These are phyloP conservation scores for Hortaea werneckii DNA, from an alignment of 2,329 filamentous ascomycete species.

Conservation along the genomic window DNA sequence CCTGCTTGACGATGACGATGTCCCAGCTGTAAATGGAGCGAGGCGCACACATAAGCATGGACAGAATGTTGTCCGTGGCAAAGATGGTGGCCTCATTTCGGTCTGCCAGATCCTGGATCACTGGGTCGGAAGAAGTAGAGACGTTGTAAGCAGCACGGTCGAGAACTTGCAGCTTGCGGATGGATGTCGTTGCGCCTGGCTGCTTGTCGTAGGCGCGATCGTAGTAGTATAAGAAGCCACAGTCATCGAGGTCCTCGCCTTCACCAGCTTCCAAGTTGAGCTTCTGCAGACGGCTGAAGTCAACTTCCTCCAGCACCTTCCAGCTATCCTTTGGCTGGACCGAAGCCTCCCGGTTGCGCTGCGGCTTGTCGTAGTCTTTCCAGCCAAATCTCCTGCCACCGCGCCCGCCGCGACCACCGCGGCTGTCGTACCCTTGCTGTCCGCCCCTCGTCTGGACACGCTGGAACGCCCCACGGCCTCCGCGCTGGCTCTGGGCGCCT, in stretches of 20 bases:
- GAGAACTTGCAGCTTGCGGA: slow-evolving; percentile 77
- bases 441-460: slow-evolving; percentile 57
- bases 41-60: slow-evolving; percentile 97
- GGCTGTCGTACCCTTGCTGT: slow-evolving; percentile 62
- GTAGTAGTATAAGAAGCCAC: slow-evolving; percentile 98
- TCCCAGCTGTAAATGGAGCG: slow-evolving; percentile 98
- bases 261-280: slow-evolving; percentile 91
- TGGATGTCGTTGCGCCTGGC: slow-evolving; percentile 69
- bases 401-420: slow-evolving; percentile 57
- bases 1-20: slow-evolving; percentile 83
- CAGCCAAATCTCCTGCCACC: slow-evolving; percentile 87
- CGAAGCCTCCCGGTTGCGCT: slow-evolving; percentile 89
- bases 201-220: slow-evolving; percentile 92
- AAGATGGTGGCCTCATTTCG: slow-evolving; percentile 96
- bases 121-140: slow-evolving; percentile 87
- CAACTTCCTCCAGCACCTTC: slow-evolving; percentile 94
- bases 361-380: slow-evolving; percentile 98
- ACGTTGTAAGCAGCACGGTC: slow-evolving; percentile 98
- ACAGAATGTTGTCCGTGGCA: slow-evolving; percentile 91
- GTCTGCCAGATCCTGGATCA: slow-evolving; percentile 94
- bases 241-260: slow-evolving; percentile 88
- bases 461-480: slow-evolving; percentile 62
- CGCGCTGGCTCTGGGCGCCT: slow-evolving; percentile 57
- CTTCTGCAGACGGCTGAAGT: slow-evolving; percentile 90
- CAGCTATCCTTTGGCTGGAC: slow-evolving; percentile 95